Base-by-base conservation (phyloP, 1,284 basidiomycete genomes). In the Fomes fomentarius region DNA sequence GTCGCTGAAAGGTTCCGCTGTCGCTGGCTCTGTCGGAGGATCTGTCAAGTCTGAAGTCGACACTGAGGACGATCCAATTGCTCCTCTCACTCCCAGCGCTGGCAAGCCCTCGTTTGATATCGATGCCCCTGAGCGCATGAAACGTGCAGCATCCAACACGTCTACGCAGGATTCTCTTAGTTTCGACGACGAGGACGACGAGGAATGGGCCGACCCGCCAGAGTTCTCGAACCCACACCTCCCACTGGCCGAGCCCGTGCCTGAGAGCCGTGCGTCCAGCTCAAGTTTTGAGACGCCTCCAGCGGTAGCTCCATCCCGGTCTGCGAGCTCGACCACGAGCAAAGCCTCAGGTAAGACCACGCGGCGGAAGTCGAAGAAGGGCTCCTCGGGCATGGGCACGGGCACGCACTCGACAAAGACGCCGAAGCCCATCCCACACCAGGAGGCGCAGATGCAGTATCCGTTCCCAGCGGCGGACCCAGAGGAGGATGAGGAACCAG, bases 41-140 rank as follows among this genome's bases (percentile, higher is more conserved):
- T 55, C 56, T 56, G 56, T 71, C 39, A 67, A 68, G 52, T 79
- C 77, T 25, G 83, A 85, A 50, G 77, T 73, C 1, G 84, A 85
- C 49, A 84, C 84, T 11, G 86, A 89, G 61, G 85, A 89, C 42
- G 86, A 88, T 53, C 78, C 82, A 0, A 76, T 84, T 3, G 83
- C 80, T 10, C 85, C 86, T 8, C 75, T 87, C 42, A 87, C 87
- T 0, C 86, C 85, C 38, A 80, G 84, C 6, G 79, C 82, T 2
- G 74, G 72, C 44, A 64, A 69, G 39, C 73, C 76, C 12, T 66
- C 72, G 53, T 83, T 84, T 61, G 76, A 76, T 45, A 62, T 65
- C 41, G 57, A 59, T 19, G 51, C 51, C 14, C 60, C 61, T 7
- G 57, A 64, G 38, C 49, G 54, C 26, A 60, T 58, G 47, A 62